Percentiles rank a stretch among this genome's conserved stretches.
phyloP scores from a whole-genome alignment of 2,329 filamentous ascomycete species.

The Fusarium tjaetaba region DNA sequence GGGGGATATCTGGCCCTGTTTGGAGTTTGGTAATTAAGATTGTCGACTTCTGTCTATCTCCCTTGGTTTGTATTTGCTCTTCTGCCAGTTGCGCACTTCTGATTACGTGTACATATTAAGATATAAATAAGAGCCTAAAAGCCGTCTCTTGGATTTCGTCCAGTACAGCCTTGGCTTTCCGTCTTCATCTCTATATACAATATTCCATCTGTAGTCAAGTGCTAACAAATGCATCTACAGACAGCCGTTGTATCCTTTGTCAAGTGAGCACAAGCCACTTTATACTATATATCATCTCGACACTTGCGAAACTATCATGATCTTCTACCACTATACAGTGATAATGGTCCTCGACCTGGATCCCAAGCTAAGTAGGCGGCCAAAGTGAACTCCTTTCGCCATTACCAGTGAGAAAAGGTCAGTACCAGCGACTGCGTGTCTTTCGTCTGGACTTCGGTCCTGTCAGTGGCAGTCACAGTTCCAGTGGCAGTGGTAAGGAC shows the following conservation, averaged over 20 bases:
- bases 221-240: fast-evolving
- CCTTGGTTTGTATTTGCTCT: neutral
- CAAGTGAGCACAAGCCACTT: too few relatives aligned
- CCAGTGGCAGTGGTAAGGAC: neutral
- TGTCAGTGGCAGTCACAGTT: neutral
- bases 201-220: too few relatives aligned
- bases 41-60: neutral
- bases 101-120: neutral
- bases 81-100: neutral
- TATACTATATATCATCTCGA: neutral
- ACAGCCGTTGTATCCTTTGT: too few relatives aligned
- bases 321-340: fast-evolving
- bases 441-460: neutral
- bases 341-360: neutral
- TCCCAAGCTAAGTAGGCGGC: neutral
- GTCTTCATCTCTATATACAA: neutral
- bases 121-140: neutral
- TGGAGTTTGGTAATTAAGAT: neutral
- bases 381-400: too few relatives aligned
- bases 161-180: neutral
- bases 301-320: neutral
- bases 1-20: too few relatives aligned
- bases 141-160: too few relatives aligned
- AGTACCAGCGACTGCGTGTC: neutral
- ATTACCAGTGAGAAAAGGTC: too few relatives aligned